Evolutionary conservation across 495 filamentous ascomycete species (phyloP).

Genomic region (Aspergillus avenaceus): DNA sequence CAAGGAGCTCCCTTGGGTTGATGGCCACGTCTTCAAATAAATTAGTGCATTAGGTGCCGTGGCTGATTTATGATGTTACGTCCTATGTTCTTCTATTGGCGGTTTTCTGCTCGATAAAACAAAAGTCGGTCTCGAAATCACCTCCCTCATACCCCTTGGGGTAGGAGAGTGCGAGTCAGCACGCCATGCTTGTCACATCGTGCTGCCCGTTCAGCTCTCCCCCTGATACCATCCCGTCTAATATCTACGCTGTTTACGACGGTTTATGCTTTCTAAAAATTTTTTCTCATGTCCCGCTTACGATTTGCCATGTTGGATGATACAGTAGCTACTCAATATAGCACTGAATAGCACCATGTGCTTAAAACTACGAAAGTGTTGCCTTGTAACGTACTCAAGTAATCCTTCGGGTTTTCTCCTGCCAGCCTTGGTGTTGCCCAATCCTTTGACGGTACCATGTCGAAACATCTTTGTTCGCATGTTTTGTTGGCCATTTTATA

Average conservation of each 20-base stretch:
- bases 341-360: conserved; percentile 1
- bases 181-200: not conserved
- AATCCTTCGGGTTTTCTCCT: too few relatives aligned
- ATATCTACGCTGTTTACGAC: conserved; percentile 13
- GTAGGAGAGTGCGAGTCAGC: not conserved
- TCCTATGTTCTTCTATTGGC: conserved; percentile 4
- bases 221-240: not conserved
- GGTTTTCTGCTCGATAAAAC: conserved; percentile 3
- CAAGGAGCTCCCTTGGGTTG: conserved; percentile 75
- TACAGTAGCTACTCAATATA: conserved; percentile 7
- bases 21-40: conserved; percentile 99
- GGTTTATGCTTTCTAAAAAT: conserved; percentile 13
- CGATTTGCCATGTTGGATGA: conserved; percentile 10
- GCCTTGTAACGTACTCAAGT: too few relatives aligned
- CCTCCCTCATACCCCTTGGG: not conserved
- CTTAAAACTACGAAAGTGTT: too few relatives aligned
- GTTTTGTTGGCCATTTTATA: too few relatives aligned
- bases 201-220: not conserved
- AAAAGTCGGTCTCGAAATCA: conserved; percentile 6
- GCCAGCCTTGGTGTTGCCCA: too few relatives aligned
- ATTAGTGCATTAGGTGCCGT: conserved; percentile 25
- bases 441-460: too few relatives aligned
- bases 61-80: conserved; percentile 6
- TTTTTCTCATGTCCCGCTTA: conserved; percentile 11
- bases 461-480: too few relatives aligned